Evolutionary conservation across 1,139 yeast genomes (phyloP).

Genomic region (Yamadazyma blattariae): DNA sequence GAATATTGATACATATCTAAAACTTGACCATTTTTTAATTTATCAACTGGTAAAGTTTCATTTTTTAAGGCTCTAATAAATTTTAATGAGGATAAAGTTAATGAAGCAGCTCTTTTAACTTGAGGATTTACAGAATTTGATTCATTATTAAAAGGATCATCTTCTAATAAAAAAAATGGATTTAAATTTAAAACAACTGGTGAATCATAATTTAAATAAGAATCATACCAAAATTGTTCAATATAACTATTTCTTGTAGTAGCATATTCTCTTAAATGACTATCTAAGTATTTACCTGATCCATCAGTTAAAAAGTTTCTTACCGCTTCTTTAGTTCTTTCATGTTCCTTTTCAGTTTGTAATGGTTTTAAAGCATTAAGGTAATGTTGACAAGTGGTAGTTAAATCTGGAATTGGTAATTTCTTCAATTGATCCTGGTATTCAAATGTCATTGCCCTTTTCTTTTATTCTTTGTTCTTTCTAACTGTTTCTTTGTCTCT

Average conservation of each 20-base stretch:
- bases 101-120: slow-evolving; percentile 78
- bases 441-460: slow-evolving; percentile 41
- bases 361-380: slow-evolving; percentile 68
- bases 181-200: slow-evolving; percentile 86
- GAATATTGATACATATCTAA: slow-evolving; percentile 90
- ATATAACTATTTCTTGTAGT: slow-evolving; percentile 70
- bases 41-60: slow-evolving; percentile 74
- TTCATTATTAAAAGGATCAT: slow-evolving; percentile 82
- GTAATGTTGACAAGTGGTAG: slow-evolving; percentile 62
- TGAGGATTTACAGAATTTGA: slow-evolving; percentile 55
- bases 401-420: slow-evolving; percentile 76
- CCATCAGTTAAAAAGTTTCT: slow-evolving; percentile 51
- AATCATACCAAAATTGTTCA: slow-evolving; percentile 92
- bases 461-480: too few relatives aligned
- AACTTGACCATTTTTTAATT: slow-evolving; percentile 58
- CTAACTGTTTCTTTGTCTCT: too few relatives aligned
- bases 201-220: slow-evolving; percentile 81
- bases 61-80: slow-evolving; percentile 77
- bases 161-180: slow-evolving; percentile 85
- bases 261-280: slow-evolving; percentile 61
- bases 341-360: slow-evolving; percentile 70
- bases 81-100: slow-evolving; percentile 72
- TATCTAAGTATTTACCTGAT: slow-evolving; percentile 60
- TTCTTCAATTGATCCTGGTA: slow-evolving; percentile 56
- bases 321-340: slow-evolving; percentile 60